Evolutionary conservation across 345 rosid genomes (phyloP), one percentile per base, ranked within the genome.

Genomic region (Ceriops zippeliana): DNA sequence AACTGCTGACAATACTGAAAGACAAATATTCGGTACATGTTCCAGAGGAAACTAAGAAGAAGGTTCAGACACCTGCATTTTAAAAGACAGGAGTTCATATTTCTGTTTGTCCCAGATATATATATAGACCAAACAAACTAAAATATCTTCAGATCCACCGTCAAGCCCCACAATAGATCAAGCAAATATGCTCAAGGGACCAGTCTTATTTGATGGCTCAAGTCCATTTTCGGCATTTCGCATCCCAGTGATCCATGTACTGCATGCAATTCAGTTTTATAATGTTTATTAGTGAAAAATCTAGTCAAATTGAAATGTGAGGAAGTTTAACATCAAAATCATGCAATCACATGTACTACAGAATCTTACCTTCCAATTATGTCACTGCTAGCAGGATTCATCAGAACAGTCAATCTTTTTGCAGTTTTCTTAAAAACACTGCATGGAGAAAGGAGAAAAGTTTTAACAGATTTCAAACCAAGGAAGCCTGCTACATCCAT

Each of bases 121-220:
- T 34, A 28, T 7, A 65, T 34, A 37, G 38, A 68, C 54, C 9
- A 8, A 62, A 65, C 63, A 61, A n/a, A 22, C 54, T 65, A 54
- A 56, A n/a, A 32, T 37, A 15, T 68, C 52, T 65, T 65, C 30
- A 69, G 42, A 69, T 3, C 46, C 47, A 58, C 58, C 52, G 16
- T 24, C 32, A 17, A 60, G 68, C 53, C 37, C 65, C 34, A 32
- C 58, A 35, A 16, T 13, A 6, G 16, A 53, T 78, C 70, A 93
- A 1, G 89, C 98, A 7, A 83, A 84, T 73, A 87, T 89, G 88
- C 96, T 91, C 66, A 89, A 76, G 0, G 96, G 92, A 53, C 95
- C 91, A 4, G 89, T 77, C 81, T 90, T 89, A 59, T 73, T 81
- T 5, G 96, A 75, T 22, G 91, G 78, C 51, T 81, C 84, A 9